Evolutionary conservation across 805 yeast genomes (phyloP).

Genomic region (Metschnikowia lachancei): DNA sequence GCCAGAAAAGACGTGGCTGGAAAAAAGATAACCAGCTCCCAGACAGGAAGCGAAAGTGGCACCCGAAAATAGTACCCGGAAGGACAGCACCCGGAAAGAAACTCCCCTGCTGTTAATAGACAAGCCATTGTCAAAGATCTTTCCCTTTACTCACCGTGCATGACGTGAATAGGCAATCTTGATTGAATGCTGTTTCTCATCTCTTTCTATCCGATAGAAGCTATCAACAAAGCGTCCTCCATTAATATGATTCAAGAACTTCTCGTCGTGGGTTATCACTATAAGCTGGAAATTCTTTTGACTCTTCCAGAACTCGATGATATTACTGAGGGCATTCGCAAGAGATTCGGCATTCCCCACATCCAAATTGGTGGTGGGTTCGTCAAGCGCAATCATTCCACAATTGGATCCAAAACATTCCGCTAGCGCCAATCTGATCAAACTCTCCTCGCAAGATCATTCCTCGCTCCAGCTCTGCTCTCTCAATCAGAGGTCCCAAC

Average conservation of each 20-base stretch:
- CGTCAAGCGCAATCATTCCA: conserved; percentile 95
- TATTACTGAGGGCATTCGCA: conserved; percentile 72
- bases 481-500: conserved; percentile 11
- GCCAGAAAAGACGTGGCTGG: conserved; percentile 71
- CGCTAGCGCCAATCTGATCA: conserved; percentile 78
- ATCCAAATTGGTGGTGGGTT: conserved; percentile 95
- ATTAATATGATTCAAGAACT: conserved; percentile 78
- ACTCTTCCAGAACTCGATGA: conserved; percentile 67
- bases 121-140: conserved; percentile 2
- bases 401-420: conserved; percentile 94
- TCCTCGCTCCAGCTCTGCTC: conserved; percentile 15
- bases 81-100: not conserved
- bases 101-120: conserved; percentile 5
- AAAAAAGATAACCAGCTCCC: conserved; percentile 52
- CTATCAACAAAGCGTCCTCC: conserved; percentile 85
- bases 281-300: conserved; percentile 92
- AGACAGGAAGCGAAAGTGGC: conserved; percentile 7
- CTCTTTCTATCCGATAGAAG: conserved; percentile 77
- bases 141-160: conserved; percentile 29
- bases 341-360: conserved; percentile 83
- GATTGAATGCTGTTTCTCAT: conserved; percentile 75
- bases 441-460: conserved; percentile 14
- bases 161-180: conserved; percentile 46
- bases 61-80: not conserved
- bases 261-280: conserved; percentile 95